Evolutionary conservation across 1,284 basidiomycete genomes (phyloP).

Genomic region (Butyriboletus appendiculatus): DNA sequence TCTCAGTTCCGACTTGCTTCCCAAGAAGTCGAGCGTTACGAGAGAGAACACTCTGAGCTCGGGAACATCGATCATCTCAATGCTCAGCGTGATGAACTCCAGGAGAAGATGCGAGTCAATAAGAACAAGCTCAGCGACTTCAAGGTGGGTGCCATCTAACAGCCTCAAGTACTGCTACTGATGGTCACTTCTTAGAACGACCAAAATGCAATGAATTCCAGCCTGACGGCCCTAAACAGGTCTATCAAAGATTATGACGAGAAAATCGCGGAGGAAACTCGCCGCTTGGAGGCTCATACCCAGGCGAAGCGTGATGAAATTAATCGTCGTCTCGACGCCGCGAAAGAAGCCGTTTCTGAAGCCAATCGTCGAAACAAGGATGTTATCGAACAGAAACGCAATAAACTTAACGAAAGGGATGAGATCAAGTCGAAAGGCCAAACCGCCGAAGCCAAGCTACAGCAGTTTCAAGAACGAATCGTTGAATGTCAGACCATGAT

Average conservation of each 20-base stretch:
- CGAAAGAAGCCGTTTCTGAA: slow-evolving; percentile 37
- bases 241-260: slow-evolving; percentile 51
- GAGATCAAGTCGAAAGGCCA: slow-evolving; percentile 36
- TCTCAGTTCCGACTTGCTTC: slow-evolving; percentile 44
- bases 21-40: slow-evolving; percentile 48
- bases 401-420: slow-evolving; percentile 35
- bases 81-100: slow-evolving; percentile 44
- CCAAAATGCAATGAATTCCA: slow-evolving; percentile 47
- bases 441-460: slow-evolving; percentile 36
- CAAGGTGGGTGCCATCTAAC: slow-evolving; percentile 40
- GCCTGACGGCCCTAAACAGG: slow-evolving; percentile 40
- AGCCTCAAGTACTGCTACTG: background rate
- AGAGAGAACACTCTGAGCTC: slow-evolving; percentile 49
- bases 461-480: slow-evolving; percentile 41
- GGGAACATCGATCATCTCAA: slow-evolving; percentile 56
- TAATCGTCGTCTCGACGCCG: slow-evolving; percentile 49
- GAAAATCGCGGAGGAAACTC: slow-evolving; percentile 58
- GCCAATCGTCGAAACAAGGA: slow-evolving; percentile 40
- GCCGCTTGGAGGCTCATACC: slow-evolving; percentile 55
- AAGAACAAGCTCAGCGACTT: slow-evolving; percentile 46
- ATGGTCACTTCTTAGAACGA: slow-evolving; percentile 42
- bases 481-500: slow-evolving; percentile 49
- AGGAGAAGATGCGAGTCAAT: slow-evolving; percentile 47
- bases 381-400: slow-evolving; percentile 35
- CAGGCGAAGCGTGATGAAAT: slow-evolving; percentile 63